Conservation (phyloP, 495 filamentous ascomycete genomes). For the Trichoderma asperelloides region DNA sequence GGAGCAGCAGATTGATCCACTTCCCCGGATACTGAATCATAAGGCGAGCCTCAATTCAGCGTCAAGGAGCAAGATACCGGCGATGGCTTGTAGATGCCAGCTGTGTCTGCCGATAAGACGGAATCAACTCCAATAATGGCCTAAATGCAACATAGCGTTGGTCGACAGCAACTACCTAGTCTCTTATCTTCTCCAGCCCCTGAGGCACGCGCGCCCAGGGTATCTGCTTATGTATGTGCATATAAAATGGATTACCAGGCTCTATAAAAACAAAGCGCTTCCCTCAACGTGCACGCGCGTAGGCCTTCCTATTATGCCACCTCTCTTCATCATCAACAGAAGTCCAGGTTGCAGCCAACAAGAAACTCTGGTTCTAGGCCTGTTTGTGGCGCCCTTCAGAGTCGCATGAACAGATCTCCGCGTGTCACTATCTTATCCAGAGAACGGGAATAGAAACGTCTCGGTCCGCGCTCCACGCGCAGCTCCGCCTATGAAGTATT, state of each 20-base stretch:
- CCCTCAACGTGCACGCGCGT: not conserved
- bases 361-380: not conserved
- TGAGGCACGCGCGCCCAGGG: not conserved
- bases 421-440: not conserved
- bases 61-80: not conserved
- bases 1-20: not conserved
- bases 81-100: not conserved
- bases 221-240: not conserved
- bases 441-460: not conserved
- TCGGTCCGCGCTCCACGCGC: not conserved
- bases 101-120: not conserved
- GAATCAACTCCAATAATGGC: not conserved
- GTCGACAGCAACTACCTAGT: not conserved
- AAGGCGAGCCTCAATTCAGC: not conserved
- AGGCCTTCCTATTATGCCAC: not conserved
- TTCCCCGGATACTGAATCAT: not conserved
- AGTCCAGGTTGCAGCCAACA: not conserved
- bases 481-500: not conserved
- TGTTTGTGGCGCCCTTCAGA: not conserved
- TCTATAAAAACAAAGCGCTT: not conserved
- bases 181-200: not conserved
- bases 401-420: not conserved
- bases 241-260: not conserved
- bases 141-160: not conserved
- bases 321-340: not conserved